Evolutionary conservation across 1,284 basidiomycete species (phyloP).

Genomic region (Pyrrhoderma lamaoense): DNA sequence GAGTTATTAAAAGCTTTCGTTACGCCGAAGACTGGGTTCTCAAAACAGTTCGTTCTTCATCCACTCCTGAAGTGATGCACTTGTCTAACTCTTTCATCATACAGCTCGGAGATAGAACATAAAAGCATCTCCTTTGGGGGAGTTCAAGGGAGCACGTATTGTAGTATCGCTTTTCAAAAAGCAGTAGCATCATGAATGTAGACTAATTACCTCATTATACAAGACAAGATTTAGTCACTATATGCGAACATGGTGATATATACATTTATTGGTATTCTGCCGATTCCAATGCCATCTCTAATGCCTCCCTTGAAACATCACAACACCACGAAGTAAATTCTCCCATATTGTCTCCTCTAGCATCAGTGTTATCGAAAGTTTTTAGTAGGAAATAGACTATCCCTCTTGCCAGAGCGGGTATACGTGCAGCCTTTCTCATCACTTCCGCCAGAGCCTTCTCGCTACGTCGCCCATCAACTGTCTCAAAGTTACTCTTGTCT

Average conservation of each 20-base stretch:
- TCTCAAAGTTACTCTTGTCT: conserved; percentile 34
- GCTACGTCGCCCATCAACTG: conserved; percentile 39
- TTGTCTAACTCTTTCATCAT: too few species aligned
- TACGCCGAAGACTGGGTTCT: conserved; percentile 42
- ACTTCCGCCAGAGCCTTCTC: conserved; percentile 63
- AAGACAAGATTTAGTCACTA: neutral
- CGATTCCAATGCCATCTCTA: conserved; percentile 38
- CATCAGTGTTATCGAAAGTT: conserved; percentile 33
- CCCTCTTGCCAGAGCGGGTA: conserved; percentile 58
- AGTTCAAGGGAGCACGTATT: conserved; percentile 60
- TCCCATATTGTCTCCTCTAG: conserved; percentile 33
- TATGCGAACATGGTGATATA: neutral
- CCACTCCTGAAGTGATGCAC: neutral
- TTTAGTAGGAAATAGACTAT: conserved; percentile 60
- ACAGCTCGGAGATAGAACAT: conserved; percentile 64
- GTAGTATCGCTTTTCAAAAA: conserved; percentile 69
- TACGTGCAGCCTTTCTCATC: conserved; percentile 58
- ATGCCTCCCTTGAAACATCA: conserved; percentile 56
- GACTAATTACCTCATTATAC: neutral
- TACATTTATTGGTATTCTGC: neutral
- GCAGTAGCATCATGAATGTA: conserved; percentile 16
- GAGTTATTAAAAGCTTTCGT: conserved; percentile 63
- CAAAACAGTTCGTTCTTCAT: conserved; percentile 39
- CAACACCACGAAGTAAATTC: conserved; percentile 58
- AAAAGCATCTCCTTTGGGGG: conserved; percentile 73